Evolutionary conservation across 805 yeast species (phyloP), one percentile per base, ranked within the genome.

Genomic region (Metschnikowia lochheadii): DNA sequence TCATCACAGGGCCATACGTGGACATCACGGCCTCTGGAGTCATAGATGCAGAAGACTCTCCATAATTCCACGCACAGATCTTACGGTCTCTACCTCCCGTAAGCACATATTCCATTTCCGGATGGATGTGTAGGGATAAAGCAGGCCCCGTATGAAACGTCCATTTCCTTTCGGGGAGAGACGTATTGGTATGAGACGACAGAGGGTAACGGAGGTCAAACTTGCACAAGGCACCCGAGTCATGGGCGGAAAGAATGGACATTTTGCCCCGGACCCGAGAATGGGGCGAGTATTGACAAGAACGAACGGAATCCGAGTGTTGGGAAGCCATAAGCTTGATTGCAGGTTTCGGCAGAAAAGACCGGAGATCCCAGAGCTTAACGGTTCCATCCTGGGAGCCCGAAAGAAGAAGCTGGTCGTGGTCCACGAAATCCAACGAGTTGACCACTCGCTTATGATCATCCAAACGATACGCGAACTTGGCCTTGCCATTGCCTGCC

Each of bases 131-230:
- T 4, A 94, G 66, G 4, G 95, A 81, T 15, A 91, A 71, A 0
- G 96, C 98, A 2, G 96, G 96, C 0, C 96, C 96, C 2, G 89
- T 80, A 63, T 92, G 98, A 3, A 96, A 95, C 59, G 85, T 87
- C 63, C 94, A 77, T 52, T 84, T 82, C 46, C 84, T 73, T 59
- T 92, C 97, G 4, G 92, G 84, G 7, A 56, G 51, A 15, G 49
- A 43, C n/a, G 45, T 8, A 31, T 32, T 35, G 18, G 40, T 5
- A 35, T 79, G 78, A 14, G 56, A 54, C 2, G 60, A 46, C 21
- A 48, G 44, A 14, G 59, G 56, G 39, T 53, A 56, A 50, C 98
- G 76, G n/a, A 88, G 60, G 68, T 94, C 99, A 82, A 88, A 91
- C 57, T 85, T 82, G 58, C 87, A 82, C n/a, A 92, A 76, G 3